A percentile compares a stretch with the other conserved stretches of the same genome.
Conservation (phyloP, 2,329 filamentous ascomycete species). For the Sporothrix humicola region DNA sequence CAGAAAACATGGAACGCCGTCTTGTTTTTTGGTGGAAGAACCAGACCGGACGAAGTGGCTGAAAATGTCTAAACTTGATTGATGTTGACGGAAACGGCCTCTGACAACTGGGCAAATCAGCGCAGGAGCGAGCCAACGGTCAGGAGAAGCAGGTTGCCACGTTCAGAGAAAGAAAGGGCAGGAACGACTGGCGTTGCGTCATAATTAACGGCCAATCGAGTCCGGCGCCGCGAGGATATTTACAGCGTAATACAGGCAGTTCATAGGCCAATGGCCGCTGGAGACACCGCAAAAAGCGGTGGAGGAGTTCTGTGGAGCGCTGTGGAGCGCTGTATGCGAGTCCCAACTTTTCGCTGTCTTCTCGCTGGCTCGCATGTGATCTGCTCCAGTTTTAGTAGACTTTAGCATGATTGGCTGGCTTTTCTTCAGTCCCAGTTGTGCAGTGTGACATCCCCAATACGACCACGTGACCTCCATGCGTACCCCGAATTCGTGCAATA, state of each 20-base stretch:
- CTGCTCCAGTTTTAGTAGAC: slow-evolving; percentile 12
- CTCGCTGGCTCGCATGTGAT: slow-evolving; percentile 24
- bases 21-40: neutral
- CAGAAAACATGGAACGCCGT: slow-evolving; percentile 13
- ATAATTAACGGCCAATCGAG: slow-evolving; percentile 8
- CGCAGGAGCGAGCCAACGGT: neutral
- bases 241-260: neutral
- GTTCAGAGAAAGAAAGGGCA: neutral
- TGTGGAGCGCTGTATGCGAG: neutral
- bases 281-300: neutral
- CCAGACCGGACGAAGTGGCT: neutral
- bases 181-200: slow-evolving; percentile 17
- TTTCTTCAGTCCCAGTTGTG: neutral
- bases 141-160: neutral
- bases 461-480: slow-evolving; percentile 25
- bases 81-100: neutral
- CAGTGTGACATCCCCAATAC: neutral
- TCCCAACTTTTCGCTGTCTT: neutral
- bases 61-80: neutral
- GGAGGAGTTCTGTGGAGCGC: neutral
- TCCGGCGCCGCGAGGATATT: slow-evolving; percentile 9
- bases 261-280: neutral
- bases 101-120: neutral
- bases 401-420: neutral
- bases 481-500: neutral